Conservation (phyloP, 2,329 filamentous ascomycete species). For the Sarocladium kiliense region DNA sequence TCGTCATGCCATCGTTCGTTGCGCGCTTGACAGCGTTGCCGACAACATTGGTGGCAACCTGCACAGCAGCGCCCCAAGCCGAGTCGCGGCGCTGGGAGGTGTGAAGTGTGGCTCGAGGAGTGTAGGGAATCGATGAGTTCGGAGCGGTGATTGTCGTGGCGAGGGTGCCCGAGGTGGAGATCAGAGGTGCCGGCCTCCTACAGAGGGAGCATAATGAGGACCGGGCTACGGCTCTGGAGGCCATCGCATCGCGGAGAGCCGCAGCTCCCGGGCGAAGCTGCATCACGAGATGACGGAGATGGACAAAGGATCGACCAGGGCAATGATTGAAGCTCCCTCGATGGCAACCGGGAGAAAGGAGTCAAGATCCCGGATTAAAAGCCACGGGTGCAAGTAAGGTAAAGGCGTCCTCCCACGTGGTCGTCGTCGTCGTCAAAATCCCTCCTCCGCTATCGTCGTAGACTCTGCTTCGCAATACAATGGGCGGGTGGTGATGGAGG, state of each 20-base stretch:
- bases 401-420: too few relatives aligned
- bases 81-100: constrained; percentile 45
- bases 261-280: constrained; percentile 50
- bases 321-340: neutral
- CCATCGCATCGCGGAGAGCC: constrained; percentile 37
- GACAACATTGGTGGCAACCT: constrained; percentile 65
- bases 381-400: neutral
- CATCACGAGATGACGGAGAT: constrained; percentile 30
- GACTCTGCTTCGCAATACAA: neutral
- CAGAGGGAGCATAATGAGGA: constrained; percentile 20
- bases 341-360: neutral
- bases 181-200: constrained; percentile 20
- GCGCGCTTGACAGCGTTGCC: constrained; percentile 60
- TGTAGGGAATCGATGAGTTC: constrained; percentile 21
- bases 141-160: constrained; percentile 15
- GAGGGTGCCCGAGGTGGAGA: neutral
- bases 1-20: constrained; percentile 61
- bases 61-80: constrained; percentile 72
- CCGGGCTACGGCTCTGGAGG: constrained; percentile 20
- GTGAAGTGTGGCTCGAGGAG: constrained; percentile 33
- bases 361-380: neutral
- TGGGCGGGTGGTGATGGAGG: neutral
- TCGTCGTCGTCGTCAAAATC: neutral
- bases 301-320: neutral
- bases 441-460: neutral